Percentiles rank a stretch among this genome's conserved stretches.
Conservation (phyloP, 1,284 basidiomycete genomes). For the Apiotrichum brassicae region DNA sequence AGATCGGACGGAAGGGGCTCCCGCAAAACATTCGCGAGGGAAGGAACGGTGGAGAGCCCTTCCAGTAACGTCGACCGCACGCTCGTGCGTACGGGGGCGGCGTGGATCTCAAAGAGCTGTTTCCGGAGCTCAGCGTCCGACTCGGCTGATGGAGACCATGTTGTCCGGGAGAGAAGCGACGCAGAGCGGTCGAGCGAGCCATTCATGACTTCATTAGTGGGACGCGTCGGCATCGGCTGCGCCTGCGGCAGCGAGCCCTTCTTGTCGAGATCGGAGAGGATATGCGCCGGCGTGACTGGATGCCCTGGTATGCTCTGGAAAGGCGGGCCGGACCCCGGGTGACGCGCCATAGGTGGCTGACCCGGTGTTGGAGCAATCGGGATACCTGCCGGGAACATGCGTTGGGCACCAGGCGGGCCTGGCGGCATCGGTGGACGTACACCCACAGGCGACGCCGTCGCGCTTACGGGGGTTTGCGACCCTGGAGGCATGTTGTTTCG, state of each 20-base stretch:
- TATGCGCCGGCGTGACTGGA: slow-evolving; percentile 15
- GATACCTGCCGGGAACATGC: slow-evolving; percentile 35
- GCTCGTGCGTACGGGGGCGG: slow-evolving; percentile 10
- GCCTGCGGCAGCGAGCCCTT: slow-evolving; percentile 12
- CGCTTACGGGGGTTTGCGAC: slow-evolving; percentile 16
- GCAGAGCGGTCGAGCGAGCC: slow-evolving; percentile 18
- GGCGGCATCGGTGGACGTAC: slow-evolving; percentile 1
- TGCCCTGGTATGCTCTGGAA: slow-evolving; percentile 9
- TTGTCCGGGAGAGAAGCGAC: slow-evolving; percentile 21
- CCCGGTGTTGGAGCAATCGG: slow-evolving; percentile 19
- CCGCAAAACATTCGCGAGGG: slow-evolving; percentile 31
- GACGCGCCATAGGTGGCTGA: slow-evolving; percentile 1
- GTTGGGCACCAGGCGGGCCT: slow-evolving; percentile 3
- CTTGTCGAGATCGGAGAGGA: slow-evolving; percentile 16
- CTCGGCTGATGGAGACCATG: slow-evolving; percentile 30
- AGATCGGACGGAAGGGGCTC: slow-evolving; percentile 55
- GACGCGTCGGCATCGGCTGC: slow-evolving; percentile 7
- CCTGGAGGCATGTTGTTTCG: slow-evolving; percentile 15
- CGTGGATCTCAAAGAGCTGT: slow-evolving; percentile 19
- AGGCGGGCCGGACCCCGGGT: neutral
- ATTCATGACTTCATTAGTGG: slow-evolving; percentile 14
- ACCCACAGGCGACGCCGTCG: neutral
- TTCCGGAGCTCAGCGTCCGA: slow-evolving; percentile 25
- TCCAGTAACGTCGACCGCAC: slow-evolving; percentile 26
- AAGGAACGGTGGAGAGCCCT: slow-evolving; percentile 25